A percentile compares a stretch with the other conserved stretches of the same genome.
phyloP scores from a whole-genome alignment of 177 flowering plant genomes.

The Vitis hybrid region DNA sequence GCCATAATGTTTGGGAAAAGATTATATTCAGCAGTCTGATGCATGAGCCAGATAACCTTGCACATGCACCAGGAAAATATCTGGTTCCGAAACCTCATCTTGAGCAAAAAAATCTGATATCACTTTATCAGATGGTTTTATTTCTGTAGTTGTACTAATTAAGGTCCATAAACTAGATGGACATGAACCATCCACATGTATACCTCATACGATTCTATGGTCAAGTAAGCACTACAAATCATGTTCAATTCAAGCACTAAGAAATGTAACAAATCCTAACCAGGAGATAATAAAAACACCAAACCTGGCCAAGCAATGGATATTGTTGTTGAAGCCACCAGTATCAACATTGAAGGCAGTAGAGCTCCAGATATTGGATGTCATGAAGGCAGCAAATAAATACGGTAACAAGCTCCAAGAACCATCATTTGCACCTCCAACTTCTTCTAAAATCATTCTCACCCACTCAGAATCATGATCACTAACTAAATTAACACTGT shows the following conservation, averaged over 20 bases:
- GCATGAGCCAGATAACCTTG: no score
- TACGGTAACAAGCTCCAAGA: slow-evolving; percentile 91
- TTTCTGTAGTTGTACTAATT: not conserved
- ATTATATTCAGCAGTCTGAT: no score
- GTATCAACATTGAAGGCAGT: slow-evolving; percentile 84
- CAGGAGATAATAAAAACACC: slow-evolving; percentile 3
- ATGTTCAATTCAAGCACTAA: not conserved
- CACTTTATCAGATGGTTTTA: no score
- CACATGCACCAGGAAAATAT: no score
- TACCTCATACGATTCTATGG: not conserved
- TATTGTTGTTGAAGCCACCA: slow-evolving; percentile 90
- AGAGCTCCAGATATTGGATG: slow-evolving; percentile 78
- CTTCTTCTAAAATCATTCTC: slow-evolving; percentile 72
- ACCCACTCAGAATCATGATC: slow-evolving; percentile 94
- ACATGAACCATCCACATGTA: not conserved
- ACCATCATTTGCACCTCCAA: slow-evolving; percentile 83
- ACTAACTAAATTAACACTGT: slow-evolving; percentile 45
- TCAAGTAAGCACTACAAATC: slow-evolving; percentile 1
- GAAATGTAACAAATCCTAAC: not conserved
- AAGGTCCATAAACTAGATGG: not conserved
- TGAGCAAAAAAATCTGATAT: no score
- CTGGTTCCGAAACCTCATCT: no score
- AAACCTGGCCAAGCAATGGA: slow-evolving; percentile 90
- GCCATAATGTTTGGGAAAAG: no score
- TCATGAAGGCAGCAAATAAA: slow-evolving; percentile 79